Evolutionary conservation across 176 grass and related monocot species (phyloP).

Genomic region (Saccharum spontaneum): DNA sequence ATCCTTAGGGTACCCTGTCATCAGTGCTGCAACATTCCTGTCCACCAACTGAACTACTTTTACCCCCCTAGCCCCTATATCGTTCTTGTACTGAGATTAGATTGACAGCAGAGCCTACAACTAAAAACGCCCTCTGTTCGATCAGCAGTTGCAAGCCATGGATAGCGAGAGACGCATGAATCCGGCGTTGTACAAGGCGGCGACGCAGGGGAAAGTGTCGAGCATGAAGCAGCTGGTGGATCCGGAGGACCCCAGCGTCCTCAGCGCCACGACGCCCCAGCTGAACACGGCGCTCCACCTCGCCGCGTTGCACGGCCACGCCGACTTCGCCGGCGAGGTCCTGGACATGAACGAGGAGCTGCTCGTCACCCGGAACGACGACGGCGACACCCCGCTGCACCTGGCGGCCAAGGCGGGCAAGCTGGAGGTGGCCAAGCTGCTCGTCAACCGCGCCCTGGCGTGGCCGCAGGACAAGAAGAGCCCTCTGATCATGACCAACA

Average conservation of each 20-base stretch:
- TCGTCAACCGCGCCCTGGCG: background rate
- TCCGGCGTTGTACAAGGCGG: slow-evolving; percentile 42
- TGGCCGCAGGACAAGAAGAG: slow-evolving; percentile 22
- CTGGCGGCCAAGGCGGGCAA: slow-evolving; percentile 49
- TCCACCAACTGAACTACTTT: too few species aligned
- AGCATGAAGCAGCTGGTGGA: background rate
- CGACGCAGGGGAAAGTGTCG: slow-evolving; percentile 32
- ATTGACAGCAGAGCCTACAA: background rate
- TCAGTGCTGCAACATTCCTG: background rate
- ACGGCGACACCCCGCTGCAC: slow-evolving; percentile 70
- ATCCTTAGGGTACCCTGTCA: background rate
- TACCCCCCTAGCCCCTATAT: background rate
- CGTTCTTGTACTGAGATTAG: background rate
- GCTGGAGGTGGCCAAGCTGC: slow-evolving; percentile 6
- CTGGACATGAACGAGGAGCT: slow-evolving; percentile 8
- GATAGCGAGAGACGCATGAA: slow-evolving; percentile 34
- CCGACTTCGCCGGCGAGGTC: slow-evolving; percentile 22
- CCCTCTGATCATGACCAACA: slow-evolving; percentile 34
- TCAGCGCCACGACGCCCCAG: slow-evolving; percentile 46
- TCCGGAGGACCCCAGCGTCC: background rate
- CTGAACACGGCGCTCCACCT: slow-evolving; percentile 60
- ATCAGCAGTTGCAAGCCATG: background rate
- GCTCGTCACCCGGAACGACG: slow-evolving; percentile 35
- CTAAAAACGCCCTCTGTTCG: background rate
- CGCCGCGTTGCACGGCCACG: slow-evolving; percentile 44